phyloP scores from a whole-genome alignment of 495 filamentous ascomycete species.

The Tuber umbilicatum region DNA sequence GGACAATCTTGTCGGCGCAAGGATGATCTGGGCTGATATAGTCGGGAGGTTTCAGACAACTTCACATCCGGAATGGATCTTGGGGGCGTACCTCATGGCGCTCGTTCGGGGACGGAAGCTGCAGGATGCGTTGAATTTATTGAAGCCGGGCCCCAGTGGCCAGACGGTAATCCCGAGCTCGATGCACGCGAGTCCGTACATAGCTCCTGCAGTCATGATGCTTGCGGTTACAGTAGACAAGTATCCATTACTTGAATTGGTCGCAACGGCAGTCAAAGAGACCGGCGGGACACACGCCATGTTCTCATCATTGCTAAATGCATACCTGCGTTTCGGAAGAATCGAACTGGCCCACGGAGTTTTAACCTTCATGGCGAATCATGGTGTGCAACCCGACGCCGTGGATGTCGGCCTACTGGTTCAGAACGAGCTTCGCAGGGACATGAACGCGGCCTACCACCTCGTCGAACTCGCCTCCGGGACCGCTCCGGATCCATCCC shows the following conservation, averaged over 20 bases:
- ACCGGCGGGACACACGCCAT: slow-evolving; percentile 2
- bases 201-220: slow-evolving; percentile 21
- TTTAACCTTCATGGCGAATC: slow-evolving; percentile 9
- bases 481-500: neutral
- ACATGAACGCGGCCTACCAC: slow-evolving; percentile 15
- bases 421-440: slow-evolving; percentile 18
- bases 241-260: slow-evolving; percentile 1
- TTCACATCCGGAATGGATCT: slow-evolving; percentile 3
- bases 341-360: slow-evolving; percentile 11
- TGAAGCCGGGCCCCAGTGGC: neutral
- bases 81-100: slow-evolving; percentile 16
- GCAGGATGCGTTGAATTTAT: slow-evolving; percentile 17
- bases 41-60: neutral
- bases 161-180: slow-evolving; percentile 8
- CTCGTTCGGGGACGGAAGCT: slow-evolving; percentile 17
- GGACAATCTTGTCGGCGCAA: slow-evolving; percentile 23
- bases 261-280: slow-evolving; percentile 6
- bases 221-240: slow-evolving; percentile 12
- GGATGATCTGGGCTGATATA: slow-evolving; percentile 12
- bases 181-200: slow-evolving; percentile 8
- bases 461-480: slow-evolving; percentile 16
- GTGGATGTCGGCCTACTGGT: slow-evolving; percentile 21
- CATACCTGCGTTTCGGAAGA: slow-evolving; percentile 24
- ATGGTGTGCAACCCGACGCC: slow-evolving; percentile 13
- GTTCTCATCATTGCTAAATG: slow-evolving; percentile 29